phyloP scores from a whole-genome alignment of 176 grass and related monocot species.

The Phragmites australis region DNA sequence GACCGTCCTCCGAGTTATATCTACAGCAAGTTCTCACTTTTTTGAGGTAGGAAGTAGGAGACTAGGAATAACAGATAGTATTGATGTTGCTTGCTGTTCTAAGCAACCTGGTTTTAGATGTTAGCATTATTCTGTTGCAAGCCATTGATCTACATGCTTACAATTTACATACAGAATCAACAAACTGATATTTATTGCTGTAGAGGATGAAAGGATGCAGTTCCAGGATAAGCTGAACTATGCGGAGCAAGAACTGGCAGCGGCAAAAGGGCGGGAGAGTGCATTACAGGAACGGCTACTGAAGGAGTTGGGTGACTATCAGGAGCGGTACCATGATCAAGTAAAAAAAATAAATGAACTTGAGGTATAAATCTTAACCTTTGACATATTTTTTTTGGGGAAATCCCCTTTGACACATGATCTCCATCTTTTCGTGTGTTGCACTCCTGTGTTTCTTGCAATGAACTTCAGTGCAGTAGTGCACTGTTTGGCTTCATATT shows the following conservation, averaged over 20 bases:
- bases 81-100: constrained; percentile 20
- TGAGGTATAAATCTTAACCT: constrained; percentile 49
- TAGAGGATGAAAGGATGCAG: constrained; percentile 76
- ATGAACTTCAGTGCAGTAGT: neutral
- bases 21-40: neutral
- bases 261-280: constrained; percentile 75
- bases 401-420: neutral
- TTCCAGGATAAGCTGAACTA: constrained; percentile 60
- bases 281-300: constrained; percentile 75
- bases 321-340: constrained; percentile 62
- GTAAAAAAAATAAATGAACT: constrained; percentile 74
- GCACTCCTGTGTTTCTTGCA: neutral
- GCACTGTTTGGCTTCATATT: neutral
- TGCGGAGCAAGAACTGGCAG: constrained; percentile 85
- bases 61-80: neutral
- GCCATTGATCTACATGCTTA: constrained; percentile 15
- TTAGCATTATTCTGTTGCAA: constrained; percentile 21
- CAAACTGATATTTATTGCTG: constrained; percentile 33
- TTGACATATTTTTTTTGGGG: neutral
- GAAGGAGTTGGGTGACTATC: constrained; percentile 72
- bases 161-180: neutral
- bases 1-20: neutral
- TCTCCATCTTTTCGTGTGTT: neutral
- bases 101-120: constrained; percentile 3
- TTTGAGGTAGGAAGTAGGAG: neutral